A percentile compares a stretch with the other conserved stretches of the same genome.
These are phyloP conservation scores for Entomortierella parvispora DNA, from an alignment of 192 early-diverging fungal species.

Conservation along the genomic window DNA sequence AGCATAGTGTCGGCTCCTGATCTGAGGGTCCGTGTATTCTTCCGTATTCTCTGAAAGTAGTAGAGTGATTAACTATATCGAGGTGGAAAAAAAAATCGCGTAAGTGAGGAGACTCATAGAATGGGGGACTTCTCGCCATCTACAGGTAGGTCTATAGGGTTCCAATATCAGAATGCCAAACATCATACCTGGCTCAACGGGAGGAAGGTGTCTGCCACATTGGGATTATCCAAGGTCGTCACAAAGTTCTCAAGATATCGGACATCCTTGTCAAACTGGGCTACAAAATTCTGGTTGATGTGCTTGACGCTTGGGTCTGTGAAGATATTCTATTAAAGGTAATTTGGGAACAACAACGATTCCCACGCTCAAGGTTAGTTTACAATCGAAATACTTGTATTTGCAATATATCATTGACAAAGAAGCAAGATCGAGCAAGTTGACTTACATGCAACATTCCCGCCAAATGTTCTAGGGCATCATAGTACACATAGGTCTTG, in stretches of 20 bases:
- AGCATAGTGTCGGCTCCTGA: slow-evolving; percentile 74
- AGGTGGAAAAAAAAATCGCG: not conserved
- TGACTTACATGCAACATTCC: slow-evolving; percentile 67
- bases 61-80: slow-evolving; percentile 70
- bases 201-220: slow-evolving; percentile 71
- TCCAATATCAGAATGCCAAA: no score
- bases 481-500: slow-evolving; percentile 76
- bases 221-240: slow-evolving; percentile 69
- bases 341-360: no score
- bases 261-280: slow-evolving; percentile 75
- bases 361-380: no score
- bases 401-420: no score
- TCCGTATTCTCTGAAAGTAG: slow-evolving; percentile 78
- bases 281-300: slow-evolving; percentile 67
- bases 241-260: slow-evolving; percentile 80
- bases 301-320: slow-evolving; percentile 66
- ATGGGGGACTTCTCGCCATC: no score
- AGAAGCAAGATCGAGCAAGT: not conserved
- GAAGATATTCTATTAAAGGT: slow-evolving; percentile 59
- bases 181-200: slow-evolving; percentile 83
- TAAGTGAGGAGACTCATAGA: not conserved
- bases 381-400: no score
- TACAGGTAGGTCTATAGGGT: no score
- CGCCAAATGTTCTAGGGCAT: slow-evolving; percentile 78
- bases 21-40: slow-evolving; percentile 73